These are phyloP conservation scores for Phaeosphaeria sp. DNA, from an alignment of 2,329 filamentous ascomycete genomes.

Conservation along the genomic window DNA sequence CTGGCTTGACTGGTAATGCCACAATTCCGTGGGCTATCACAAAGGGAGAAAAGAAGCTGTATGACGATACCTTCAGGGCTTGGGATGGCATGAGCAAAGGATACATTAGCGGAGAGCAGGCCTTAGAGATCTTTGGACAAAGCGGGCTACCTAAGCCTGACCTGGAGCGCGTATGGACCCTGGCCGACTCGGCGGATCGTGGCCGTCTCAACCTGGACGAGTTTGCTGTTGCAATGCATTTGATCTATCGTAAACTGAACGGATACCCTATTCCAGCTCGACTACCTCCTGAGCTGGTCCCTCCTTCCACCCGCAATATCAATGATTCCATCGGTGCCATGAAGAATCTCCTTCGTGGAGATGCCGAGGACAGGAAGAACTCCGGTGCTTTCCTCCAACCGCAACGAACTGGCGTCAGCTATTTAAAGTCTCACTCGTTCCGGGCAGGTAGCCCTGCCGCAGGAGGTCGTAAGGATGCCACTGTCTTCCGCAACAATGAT, in stretches of 20 bases:
- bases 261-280: conserved; percentile 90
- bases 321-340: conserved; percentile 92
- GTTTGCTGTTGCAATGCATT: conserved; percentile 97
- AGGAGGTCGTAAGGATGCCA: conserved; percentile 84
- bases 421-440: conserved; percentile 95
- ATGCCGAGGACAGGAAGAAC: conserved; percentile 87
- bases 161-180: conserved; percentile 90
- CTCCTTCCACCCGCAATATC: conserved; percentile 92
- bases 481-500: conserved; percentile 95
- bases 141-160: conserved; percentile 91
- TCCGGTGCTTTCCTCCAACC: conserved; percentile 89
- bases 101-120: conserved; percentile 87
- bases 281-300: conserved; percentile 89
- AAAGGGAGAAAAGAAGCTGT: conserved; percentile 97
- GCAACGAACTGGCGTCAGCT: conserved; percentile 97
- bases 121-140: conserved; percentile 96
- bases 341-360: conserved; percentile 85
- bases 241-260: conserved; percentile 97
- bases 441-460: conserved; percentile 66
- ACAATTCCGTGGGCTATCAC: conserved; percentile 98
- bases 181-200: conserved; percentile 92
- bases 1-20: conserved; percentile 88
- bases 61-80: conserved; percentile 91
- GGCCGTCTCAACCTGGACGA: conserved; percentile 94
- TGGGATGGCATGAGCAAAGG: conserved; percentile 97